Evolutionary conservation across 148 eudicot species (phyloP), one percentile per base, ranked within the genome.

Genomic region (Gaultheria prostrata): DNA sequence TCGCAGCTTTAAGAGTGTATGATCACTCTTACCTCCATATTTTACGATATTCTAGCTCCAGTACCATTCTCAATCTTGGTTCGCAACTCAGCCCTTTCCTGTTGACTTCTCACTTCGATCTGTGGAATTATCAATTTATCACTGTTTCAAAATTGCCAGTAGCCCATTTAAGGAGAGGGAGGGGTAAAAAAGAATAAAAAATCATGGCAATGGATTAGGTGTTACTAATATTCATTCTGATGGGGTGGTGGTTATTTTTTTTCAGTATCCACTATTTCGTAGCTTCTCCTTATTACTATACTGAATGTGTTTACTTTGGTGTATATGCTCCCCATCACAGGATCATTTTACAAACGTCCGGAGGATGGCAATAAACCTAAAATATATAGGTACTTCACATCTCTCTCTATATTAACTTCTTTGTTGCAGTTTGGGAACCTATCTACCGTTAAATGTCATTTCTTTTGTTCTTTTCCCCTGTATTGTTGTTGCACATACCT

Each of bases 381-480:
- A 91, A 86, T 91, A 91, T 61, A 91, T 91, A 65, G 93, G 91
- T 91, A 88, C 53, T 72, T 32, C 32, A 30, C 81, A n/a, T 77
- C 9, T 46, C 49, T 76, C n/a, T 74, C 3, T 32, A 8, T 63
- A 33, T 3, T 45, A 28, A 51, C 28, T 84, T 80, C 48, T 75
- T 71, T 61, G 72, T 71, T 45, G 75, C 35, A 80, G n/a, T 46
- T 15, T 53, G 32, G 57, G 75, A 65, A 45, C 2, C 21, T 28
- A 65, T 43, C 17, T 80, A 72, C 75, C 21, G 65, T 46, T 35
- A n/a, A 80, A 21, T n/a, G 63, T 3, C 43, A 65, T 45, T 63
- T 63, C 8, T 59, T 45, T 63, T 63, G 1, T 59, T 3, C 4
- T 63, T 18, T 26, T 26, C 10, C 69, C 30, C 7, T n/a, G 9